These are phyloP conservation scores for Nepenthes mirabilis DNA, from an alignment of 148 eudicot species.

Conservation along the genomic window DNA sequence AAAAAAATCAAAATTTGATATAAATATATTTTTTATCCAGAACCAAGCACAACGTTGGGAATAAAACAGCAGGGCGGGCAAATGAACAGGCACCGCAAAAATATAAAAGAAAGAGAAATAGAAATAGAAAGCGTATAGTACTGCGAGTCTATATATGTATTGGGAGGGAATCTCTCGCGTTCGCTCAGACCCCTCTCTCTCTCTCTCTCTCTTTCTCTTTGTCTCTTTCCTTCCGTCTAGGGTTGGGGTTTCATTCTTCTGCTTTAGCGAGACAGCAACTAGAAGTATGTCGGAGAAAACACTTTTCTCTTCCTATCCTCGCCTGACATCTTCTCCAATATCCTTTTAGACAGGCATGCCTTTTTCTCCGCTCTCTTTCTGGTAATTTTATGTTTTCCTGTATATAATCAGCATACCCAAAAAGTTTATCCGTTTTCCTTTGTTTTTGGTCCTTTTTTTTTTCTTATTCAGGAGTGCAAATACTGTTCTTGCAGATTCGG, in stretches of 20 bases:
- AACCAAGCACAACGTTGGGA: no score
- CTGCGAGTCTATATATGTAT: no score
- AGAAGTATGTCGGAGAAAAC: slow-evolving; percentile 12
- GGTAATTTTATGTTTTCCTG: slow-evolving; percentile 13
- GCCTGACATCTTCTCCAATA: slow-evolving; percentile 14
- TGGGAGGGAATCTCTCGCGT: not conserved
- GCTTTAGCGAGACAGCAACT: slow-evolving; percentile 6
- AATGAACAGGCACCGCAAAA: no score
- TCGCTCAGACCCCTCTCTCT: slow-evolving; percentile 2
- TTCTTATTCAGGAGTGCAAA: not conserved
- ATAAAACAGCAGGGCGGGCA: no score
- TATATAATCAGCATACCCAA: not conserved
- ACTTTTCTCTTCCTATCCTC: slow-evolving; percentile 6
- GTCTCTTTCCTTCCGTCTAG: slow-evolving; percentile 17
- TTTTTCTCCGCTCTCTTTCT: slow-evolving; percentile 15
- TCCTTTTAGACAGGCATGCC: slow-evolving; percentile 25
- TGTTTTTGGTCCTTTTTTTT: not conserved
- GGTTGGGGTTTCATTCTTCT: slow-evolving; percentile 29
- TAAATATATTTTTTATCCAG: no score
- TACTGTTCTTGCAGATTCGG: not conserved
- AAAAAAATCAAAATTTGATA: no score
- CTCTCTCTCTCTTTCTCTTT: slow-evolving; percentile 8
- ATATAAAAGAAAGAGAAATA: no score
- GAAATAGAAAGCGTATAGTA: no score
- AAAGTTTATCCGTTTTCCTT: slow-evolving; percentile 5